Evolutionary conservation across 257 asterid species (phyloP).

Genomic region (Henckelia pumila): DNA sequence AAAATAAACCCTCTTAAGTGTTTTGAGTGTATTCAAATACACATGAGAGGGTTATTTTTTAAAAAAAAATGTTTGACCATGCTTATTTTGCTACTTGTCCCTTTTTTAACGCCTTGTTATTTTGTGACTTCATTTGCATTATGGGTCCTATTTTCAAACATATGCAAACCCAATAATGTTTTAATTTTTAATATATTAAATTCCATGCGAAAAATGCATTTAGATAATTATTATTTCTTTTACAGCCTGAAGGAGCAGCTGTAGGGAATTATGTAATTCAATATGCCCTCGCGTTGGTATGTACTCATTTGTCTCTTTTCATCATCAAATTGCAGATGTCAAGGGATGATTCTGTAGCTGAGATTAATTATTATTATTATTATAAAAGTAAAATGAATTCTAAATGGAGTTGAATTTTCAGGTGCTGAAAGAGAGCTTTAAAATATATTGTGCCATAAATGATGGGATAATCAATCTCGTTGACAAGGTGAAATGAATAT

Average conservation of each 20-base stretch:
- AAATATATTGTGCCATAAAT: conserved; percentile 88
- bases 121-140: neutral
- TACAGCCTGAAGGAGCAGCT: conserved; percentile 99
- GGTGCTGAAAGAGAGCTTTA: conserved; percentile 99
- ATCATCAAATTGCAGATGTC: conserved; percentile 7
- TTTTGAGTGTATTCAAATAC: too few relatives aligned
- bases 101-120: conserved; percentile 22
- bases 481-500: conserved; percentile 70
- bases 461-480: conserved; percentile 98
- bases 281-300: conserved; percentile 91
- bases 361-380: conserved; percentile 13
- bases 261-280: conserved; percentile 72
- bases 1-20: too few relatives aligned
- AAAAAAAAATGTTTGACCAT: too few relatives aligned
- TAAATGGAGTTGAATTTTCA: conserved; percentile 32
- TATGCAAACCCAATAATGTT: neutral
- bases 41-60: too few relatives aligned
- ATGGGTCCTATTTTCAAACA: too few relatives aligned
- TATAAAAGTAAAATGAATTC: neutral
- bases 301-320: conserved; percentile 11
- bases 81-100: too few relatives aligned
- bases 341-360: neutral
- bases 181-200: neutral
- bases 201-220: conserved; percentile 8
- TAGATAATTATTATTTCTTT: conserved; percentile 20